Base-by-base conservation (phyloP, 768 basidiomycete genomes). In the Suillus clintonianus region DNA sequence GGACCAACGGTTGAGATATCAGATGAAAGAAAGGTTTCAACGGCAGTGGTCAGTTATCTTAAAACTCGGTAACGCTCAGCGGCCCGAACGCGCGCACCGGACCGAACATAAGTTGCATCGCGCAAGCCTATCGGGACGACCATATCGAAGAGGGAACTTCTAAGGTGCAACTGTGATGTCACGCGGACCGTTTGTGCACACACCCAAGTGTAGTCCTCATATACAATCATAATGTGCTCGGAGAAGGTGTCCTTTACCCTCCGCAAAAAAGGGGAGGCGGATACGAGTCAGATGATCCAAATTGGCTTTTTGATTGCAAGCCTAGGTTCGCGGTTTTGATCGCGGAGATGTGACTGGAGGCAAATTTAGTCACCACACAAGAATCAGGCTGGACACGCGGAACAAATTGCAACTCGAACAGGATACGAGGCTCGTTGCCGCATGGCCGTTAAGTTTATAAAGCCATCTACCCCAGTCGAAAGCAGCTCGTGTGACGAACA, bases 141-240 rank as follows among this genome's bases (percentile, higher is more conserved):
- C 30, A 27, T 43, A 30, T 27, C 24, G 32, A 62, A 65, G 64
- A 57, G 61, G 62, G 70, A 47, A 59, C 41, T 59, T 43, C 62
- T 62, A 61, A 62, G 64, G 55, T 61, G 62, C 10, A n/a, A 64
- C 11, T 32, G 73, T 68, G 66, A 75, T 75, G 71, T 75, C 72
- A 75, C 68, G 62, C 57, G 37, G 39, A 17, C 57, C 19, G 24
- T 24, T 50, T 22, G 17, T 30, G 30, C 10, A 51, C 19, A 32
- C 17, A 51, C 27, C 30, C 51, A 53, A 19, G 51, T 17, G 51
- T 34, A 13, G 30, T 34, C 19, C 51, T 53, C 50, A 11, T 11
- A 37, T 37, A 37, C 13, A 37, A 37, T 36, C 10, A 27, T 51
- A 30, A 30, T 51, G 30, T 24, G 50, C 10, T 19, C 27, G 17